These are phyloP conservation scores for Amesomyces nigricolor DNA, from an alignment of 2,329 filamentous ascomycete species.

Conservation along the genomic window DNA sequence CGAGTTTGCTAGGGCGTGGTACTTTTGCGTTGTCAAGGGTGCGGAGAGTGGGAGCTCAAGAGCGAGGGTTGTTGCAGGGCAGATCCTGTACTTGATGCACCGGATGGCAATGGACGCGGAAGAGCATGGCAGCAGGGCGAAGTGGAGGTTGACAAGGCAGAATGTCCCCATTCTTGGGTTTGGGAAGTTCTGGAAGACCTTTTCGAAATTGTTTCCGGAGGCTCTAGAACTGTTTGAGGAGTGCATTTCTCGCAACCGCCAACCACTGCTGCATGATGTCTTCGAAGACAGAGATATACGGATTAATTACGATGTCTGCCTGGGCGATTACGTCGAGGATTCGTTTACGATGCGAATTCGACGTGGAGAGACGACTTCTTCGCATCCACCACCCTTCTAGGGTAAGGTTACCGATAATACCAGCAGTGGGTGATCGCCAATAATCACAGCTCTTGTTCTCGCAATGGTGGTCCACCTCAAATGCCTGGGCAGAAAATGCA, in stretches of 20 bases:
- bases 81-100: constrained; percentile 10
- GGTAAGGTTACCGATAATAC: no score
- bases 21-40: background rate
- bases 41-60: background rate
- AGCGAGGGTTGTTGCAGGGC: background rate
- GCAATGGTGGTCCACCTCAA: no score
- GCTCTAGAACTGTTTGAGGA: background rate
- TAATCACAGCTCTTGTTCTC: no score
- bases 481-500: no score
- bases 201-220: constrained; percentile 1
- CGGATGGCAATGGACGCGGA: background rate
- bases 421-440: no score
- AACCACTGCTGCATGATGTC: no score
- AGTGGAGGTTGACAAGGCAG: constrained; percentile 2
- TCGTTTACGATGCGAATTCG: no score
- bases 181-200: constrained; percentile 8
- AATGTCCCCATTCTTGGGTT: constrained; percentile 12
- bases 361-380: no score
- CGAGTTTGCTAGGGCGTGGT: constrained; percentile 11
- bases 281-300: no score
- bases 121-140: background rate
- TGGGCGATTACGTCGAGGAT: no score
- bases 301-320: no score
- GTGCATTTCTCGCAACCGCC: background rate
- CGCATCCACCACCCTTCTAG: no score